Evolutionary conservation across 495 filamentous ascomycete species (phyloP).

Genomic region (Penicillium antarcticum): DNA sequence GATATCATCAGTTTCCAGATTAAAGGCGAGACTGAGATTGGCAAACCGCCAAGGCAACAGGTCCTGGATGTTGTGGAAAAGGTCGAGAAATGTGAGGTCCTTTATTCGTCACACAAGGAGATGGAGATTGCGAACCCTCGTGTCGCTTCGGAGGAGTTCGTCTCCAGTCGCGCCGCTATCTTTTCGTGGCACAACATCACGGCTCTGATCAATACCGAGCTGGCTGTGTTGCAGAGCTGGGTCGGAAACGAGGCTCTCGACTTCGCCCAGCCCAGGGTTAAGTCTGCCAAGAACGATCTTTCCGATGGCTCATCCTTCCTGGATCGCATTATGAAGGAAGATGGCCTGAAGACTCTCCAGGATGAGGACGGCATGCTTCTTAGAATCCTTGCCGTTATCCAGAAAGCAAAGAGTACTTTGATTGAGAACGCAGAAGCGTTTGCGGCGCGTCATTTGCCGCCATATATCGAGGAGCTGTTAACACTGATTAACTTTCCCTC

Average conservation of each 20-base stretch:
- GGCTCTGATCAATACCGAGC: conserved; percentile 92
- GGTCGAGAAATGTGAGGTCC: conserved; percentile 78
- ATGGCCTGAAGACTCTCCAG: conserved; percentile 87
- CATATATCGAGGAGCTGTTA: conserved; percentile 94
- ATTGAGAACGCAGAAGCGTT: conserved; percentile 85
- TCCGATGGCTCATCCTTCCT: conserved; percentile 88
- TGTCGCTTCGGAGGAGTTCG: conserved; percentile 69
- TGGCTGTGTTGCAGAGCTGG: conserved; percentile 88
- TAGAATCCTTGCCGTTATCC: conserved; percentile 76
- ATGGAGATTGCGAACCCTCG: conserved; percentile 69
- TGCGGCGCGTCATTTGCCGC: conserved; percentile 85
- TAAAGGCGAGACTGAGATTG: conserved; percentile 87
- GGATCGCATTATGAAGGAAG: conserved; percentile 97
- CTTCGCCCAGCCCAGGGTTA: conserved; percentile 62
- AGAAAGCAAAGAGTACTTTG: conserved; percentile 88
- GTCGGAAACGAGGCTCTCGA: conserved; percentile 94
- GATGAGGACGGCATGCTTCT: conserved; percentile 79
- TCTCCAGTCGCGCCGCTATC: conserved; percentile 78
- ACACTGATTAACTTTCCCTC: conserved; percentile 97
- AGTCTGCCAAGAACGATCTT: conserved; percentile 56
- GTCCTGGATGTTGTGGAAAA: conserved; percentile 83
- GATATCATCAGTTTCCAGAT: conserved; percentile 90
- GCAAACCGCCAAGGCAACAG: conserved; percentile 80
- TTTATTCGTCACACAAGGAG: conserved; percentile 77
- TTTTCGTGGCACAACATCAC: conserved; percentile 97